Evolutionary conservation across 2,329 filamentous ascomycete species (phyloP).

Genomic region (Xylariaceae sp.): DNA sequence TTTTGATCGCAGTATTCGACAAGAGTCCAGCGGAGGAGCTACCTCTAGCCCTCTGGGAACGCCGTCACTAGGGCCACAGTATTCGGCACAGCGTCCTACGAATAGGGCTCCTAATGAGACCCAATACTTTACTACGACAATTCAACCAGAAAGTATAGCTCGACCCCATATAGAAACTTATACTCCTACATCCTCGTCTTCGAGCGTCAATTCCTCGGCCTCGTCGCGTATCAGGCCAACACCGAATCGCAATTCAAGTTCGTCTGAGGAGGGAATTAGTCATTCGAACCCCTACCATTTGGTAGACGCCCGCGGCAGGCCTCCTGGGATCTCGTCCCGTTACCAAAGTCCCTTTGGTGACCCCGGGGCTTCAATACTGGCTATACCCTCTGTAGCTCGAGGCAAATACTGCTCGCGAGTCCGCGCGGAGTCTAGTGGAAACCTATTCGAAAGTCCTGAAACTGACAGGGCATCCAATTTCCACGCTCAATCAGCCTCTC

Average conservation of each 20-base stretch:
- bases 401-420: constrained; percentile 26
- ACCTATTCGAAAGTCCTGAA: constrained; percentile 14
- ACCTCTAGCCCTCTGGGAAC: constrained; percentile 20
- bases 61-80: constrained; percentile 31
- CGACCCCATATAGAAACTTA: constrained; percentile 35
- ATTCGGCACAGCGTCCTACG: constrained; percentile 25
- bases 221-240: constrained; percentile 30
- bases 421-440: constrained; percentile 25
- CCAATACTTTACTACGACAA: constrained; percentile 24
- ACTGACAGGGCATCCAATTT: constrained; percentile 6
- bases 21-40: constrained; percentile 7
- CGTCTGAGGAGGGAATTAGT: constrained; percentile 36
- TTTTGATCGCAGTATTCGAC: constrained; percentile 30
- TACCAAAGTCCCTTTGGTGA: constrained; percentile 31
- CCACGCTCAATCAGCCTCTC: constrained; percentile 8
- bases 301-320: constrained; percentile 21
- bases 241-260: constrained; percentile 33
- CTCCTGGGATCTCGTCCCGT: constrained; percentile 18
- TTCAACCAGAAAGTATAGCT: constrained; percentile 14
- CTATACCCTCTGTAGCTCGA: constrained; percentile 9
- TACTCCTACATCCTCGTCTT: constrained; percentile 37
- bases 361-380: constrained; percentile 14
- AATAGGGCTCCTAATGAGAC: constrained; percentile 22
- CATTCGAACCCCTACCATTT: constrained; percentile 23
- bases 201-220: constrained; percentile 30